Conservation (phyloP, 164 flowering plant species). For the Echeveria elegans region DNA sequence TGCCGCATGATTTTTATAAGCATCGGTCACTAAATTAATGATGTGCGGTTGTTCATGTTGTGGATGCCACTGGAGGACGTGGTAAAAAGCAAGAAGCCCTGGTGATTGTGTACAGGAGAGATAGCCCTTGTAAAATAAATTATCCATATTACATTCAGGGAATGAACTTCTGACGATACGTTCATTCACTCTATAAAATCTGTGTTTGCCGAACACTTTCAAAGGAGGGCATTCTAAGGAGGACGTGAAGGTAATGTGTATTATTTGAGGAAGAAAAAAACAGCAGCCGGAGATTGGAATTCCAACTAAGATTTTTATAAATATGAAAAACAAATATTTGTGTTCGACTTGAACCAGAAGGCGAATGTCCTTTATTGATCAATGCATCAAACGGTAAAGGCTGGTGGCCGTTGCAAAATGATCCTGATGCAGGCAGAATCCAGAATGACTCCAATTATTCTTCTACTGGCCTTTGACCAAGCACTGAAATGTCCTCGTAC, state of each 20-base stretch:
- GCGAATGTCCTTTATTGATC: background rate
- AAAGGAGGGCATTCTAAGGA: no score
- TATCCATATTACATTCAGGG: no score
- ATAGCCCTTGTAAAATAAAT: no score
- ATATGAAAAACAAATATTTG: background rate
- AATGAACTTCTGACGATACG: no score
- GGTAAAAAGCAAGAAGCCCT: conserved; percentile 34
- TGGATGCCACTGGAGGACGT: conserved; percentile 45
- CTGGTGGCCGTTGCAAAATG: background rate
- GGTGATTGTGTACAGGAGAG: no score
- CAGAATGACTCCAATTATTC: background rate
- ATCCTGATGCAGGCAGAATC: background rate
- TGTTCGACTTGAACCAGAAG: background rate
- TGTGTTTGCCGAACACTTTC: no score
- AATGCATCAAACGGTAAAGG: background rate
- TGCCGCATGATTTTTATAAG: background rate
- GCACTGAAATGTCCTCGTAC: conserved; percentile 13
- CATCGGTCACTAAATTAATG: background rate
- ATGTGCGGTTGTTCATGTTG: conserved; percentile 81
- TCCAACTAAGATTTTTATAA: background rate
- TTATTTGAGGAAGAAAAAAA: no score
- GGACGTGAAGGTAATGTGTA: no score
- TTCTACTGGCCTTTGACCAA: conserved; percentile 12
- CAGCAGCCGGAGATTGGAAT: background rate
- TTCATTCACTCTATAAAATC: no score